A percentile compares a stretch with the other conserved stretches of the same genome.
phyloP scores from a whole-genome alignment of 106 monocot species.

The Cymbidium sinense region DNA sequence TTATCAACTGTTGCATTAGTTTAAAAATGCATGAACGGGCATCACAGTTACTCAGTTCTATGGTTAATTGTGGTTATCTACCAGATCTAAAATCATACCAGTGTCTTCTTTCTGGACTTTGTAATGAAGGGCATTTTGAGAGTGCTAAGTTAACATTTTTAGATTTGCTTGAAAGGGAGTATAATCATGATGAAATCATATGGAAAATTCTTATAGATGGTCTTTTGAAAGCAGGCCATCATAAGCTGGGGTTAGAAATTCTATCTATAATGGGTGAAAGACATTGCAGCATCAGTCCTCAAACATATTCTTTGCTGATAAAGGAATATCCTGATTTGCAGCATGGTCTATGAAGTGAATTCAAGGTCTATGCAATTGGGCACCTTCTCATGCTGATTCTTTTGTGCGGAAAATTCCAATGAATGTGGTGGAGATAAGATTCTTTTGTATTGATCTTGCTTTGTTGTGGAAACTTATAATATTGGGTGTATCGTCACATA shows the following conservation, averaged over 20 bases:
- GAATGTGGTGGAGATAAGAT: not conserved
- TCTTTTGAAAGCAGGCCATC: constrained; percentile 22
- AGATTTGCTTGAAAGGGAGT: constrained; percentile 14
- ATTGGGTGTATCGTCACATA: not conserved
- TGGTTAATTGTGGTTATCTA: constrained; percentile 11
- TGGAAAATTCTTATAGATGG: constrained; percentile 26
- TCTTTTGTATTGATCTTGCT: not conserved
- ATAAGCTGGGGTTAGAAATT: constrained; percentile 16
- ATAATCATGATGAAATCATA: constrained; percentile 23
- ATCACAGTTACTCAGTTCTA: constrained; percentile 5
- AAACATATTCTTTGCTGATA: constrained; percentile 23
- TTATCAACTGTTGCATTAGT: constrained; percentile 16
- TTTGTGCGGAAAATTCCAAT: not conserved
- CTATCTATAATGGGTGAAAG: constrained; percentile 22
- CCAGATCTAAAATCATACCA: constrained; percentile 16
- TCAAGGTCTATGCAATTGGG: not conserved
- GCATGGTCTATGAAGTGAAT: not conserved
- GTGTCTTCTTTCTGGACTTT: constrained; percentile 13
- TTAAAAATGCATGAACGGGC: constrained; percentile 7
- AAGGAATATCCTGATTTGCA: constrained; percentile 11
- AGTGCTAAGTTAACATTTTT: constrained; percentile 8
- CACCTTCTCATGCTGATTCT: not conserved
- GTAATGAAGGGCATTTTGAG: constrained; percentile 18
- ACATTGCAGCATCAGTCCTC: constrained; percentile 16
- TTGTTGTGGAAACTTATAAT: not conserved